These are phyloP conservation scores for Chrysoporthe cubensis DNA, from an alignment of 2,329 filamentous ascomycete species.

Conservation along the genomic window DNA sequence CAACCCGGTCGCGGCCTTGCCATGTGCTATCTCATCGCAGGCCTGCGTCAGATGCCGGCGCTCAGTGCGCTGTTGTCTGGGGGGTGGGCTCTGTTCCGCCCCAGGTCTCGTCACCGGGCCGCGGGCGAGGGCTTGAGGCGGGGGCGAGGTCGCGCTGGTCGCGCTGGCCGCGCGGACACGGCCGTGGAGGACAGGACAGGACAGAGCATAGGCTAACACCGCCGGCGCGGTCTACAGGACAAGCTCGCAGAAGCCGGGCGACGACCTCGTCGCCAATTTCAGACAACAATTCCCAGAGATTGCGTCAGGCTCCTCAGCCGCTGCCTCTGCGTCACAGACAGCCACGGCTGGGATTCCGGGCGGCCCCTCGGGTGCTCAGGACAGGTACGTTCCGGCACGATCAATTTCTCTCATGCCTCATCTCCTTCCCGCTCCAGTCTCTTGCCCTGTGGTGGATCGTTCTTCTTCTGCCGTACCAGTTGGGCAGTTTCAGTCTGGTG, in stretches of 20 bases:
- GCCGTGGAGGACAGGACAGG: neutral
- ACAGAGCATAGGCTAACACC: conserved; percentile 15
- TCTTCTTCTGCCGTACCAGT: neutral
- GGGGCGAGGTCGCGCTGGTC: neutral
- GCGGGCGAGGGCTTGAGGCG: neutral
- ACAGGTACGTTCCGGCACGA: conserved; percentile 36
- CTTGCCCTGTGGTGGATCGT: neutral
- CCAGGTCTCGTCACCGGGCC: neutral
- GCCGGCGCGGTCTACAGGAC: conserved; percentile 52
- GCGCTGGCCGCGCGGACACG: neutral
- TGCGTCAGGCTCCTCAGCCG: conserved; percentile 51
- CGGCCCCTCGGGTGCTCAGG: conserved; percentile 35
- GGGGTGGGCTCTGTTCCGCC: neutral
- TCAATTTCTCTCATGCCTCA: neutral
- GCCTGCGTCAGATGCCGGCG: neutral
- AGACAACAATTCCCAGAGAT: conserved; percentile 79
- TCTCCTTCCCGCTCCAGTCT: neutral
- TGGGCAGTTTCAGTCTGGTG: conserved; percentile 17
- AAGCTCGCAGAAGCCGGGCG: conserved; percentile 82
- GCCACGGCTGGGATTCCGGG: conserved; percentile 40
- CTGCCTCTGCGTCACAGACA: conserved; percentile 44
- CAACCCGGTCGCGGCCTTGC: neutral
- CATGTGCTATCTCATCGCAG: neutral
- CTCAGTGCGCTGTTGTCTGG: neutral
- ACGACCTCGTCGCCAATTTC: conserved; percentile 83